Evolutionary conservation across 1,139 yeast genomes (phyloP), one percentile per base, ranked within the genome.

Genomic region (Candida neerlandica): DNA sequence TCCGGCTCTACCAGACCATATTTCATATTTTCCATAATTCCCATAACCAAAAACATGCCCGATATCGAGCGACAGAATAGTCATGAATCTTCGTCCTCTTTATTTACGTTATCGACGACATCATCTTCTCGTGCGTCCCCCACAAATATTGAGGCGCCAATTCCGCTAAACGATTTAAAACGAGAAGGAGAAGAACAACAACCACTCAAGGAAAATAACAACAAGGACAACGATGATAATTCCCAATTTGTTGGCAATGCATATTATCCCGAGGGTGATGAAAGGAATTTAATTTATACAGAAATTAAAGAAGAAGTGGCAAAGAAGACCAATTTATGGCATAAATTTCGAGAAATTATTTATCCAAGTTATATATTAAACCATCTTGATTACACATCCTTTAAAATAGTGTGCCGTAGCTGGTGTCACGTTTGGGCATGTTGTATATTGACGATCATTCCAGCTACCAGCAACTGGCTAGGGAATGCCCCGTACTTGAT

Each of bases 341-440:
- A 63, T 18, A 55, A 54, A 33, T 41, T 51, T 2, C 15, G 47
- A 3, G 48, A 45, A 4, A 47, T 50, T 5, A 5, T 63, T 3
- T 55, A 58, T 18, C 75, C 75, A 0, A 59, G 53, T 40, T 70
- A 61, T 46, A 50, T 71, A 3, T 35, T 68, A 2, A 60, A 69
- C 34, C 73, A 70, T 53, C 46, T 68, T 12, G 63, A 61, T 41
- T 60, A 55, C 46, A 50, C 47, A 0, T 70, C 73, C 5, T 59
- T 68, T 51, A 67, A 66, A 47, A 53, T 62, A 0, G 64, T 57
- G 1, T 33, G 63, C 6, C 58, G 68, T 26, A 62, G 73, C 1
- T 71, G 71, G 67, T 33, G 62, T 3, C 70, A 66, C 47, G 51
- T 65, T 3, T 71, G 73, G 69, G 46, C 54, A 4, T 57, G 66